phyloP scores from a whole-genome alignment of 305 asterid genomes.

The Solanum hybrid region DNA sequence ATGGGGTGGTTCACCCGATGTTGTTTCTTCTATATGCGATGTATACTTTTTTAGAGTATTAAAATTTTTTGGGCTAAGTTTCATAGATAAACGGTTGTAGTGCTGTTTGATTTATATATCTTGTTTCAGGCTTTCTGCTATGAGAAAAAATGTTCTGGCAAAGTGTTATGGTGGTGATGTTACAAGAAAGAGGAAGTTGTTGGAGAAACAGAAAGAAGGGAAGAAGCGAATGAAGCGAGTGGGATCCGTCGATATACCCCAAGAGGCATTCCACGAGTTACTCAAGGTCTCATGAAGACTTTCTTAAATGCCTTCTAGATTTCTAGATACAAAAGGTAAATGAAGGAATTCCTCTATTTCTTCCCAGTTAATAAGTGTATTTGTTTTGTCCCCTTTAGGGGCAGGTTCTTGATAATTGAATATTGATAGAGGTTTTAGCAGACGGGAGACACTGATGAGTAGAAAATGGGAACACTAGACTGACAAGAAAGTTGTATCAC shows the following conservation, averaged over 20 bases:
- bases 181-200: constrained; percentile 72
- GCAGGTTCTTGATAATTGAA: background rate
- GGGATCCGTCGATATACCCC: constrained; percentile 94
- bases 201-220: constrained; percentile 97
- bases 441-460: background rate
- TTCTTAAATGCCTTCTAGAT: background rate
- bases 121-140: constrained; percentile 57
- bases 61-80: background rate
- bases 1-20: background rate
- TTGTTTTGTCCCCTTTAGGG: background rate
- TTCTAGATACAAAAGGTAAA: background rate
- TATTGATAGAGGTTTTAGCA: background rate
- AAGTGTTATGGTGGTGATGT: constrained; percentile 93
- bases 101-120: background rate
- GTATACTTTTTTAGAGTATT: too few species aligned
- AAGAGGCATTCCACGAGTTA: constrained; percentile 87
- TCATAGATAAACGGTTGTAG: background rate
- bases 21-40: background rate
- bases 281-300: constrained; percentile 68
- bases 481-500: background rate
- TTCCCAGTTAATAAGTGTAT: background rate
- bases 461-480: constrained; percentile 4
- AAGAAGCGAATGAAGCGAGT: constrained; percentile 98
- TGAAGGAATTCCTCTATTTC: background rate
- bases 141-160: constrained; percentile 95